Evolutionary conservation across 306 rosid genomes (phyloP).

Genomic region (Rubus idaeus): DNA sequence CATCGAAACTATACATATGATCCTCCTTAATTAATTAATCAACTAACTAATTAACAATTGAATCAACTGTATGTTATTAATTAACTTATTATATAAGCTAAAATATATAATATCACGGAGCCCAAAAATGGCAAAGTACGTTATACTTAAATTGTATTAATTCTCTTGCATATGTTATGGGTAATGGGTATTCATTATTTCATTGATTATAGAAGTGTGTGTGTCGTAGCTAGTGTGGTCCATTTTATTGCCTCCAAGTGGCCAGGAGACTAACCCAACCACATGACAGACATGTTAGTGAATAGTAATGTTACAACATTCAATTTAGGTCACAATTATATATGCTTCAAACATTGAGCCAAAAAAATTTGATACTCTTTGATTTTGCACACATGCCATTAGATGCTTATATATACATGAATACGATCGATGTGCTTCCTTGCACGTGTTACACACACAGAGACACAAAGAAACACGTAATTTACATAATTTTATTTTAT

Average conservation of each 20-base stretch:
- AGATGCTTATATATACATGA: neutral
- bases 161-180: neutral
- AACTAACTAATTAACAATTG: neutral
- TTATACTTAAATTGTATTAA: neutral
- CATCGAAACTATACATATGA: conserved; percentile 9
- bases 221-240: conserved; percentile 18
- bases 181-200: neutral
- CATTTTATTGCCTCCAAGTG: conserved; percentile 18
- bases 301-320: conserved; percentile 10
- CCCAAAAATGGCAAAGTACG: neutral
- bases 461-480: neutral
- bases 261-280: conserved; percentile 28
- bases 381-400: neutral
- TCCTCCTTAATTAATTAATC: neutral
- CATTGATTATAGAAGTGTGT: neutral
- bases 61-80: neutral
- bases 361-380: neutral
- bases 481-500: neutral
- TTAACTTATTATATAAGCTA: neutral
- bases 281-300: conserved; percentile 32
- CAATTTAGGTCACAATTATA: neutral
- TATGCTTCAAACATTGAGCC: conserved; percentile 3
- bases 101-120: neutral
- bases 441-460: neutral
- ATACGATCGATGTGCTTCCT: neutral